Base-by-base conservation (phyloP, 2,329 filamentous ascomycete species). In the Neophaeococcomyces mojaviensis region DNA sequence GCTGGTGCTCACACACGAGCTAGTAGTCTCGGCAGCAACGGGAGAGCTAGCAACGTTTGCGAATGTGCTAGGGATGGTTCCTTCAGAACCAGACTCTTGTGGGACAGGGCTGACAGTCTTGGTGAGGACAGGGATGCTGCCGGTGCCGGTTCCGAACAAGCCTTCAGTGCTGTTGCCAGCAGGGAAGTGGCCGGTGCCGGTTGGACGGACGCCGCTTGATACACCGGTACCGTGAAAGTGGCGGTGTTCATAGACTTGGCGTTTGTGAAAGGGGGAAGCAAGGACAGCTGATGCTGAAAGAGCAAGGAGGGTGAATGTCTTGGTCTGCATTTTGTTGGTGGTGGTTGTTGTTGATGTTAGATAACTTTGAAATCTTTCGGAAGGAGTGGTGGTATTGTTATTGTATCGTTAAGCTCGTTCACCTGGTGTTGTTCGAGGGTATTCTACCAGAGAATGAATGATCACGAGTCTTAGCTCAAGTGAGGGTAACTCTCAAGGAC, bases 381-480 rank as follows among this genome's bases (percentile, higher is more conserved):
- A 10, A 28, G 24, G n/a, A n/a, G n/a, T n/a, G 39, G 13, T 34
- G 20, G 30, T 39, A 32, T 47, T 37, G 18, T 19, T 37, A 30
- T 44, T 38, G 34, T 44, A 45, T 35, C 38, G 35, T 32, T n/a
- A 26, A 36, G 31, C 39, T 37, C 43, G 30, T 15, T 48, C 30
- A 28, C n/a, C n/a, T n/a, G n/a, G n/a, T n/a, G 37, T n/a, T 20
- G 37, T 46, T 20, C 15, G 39, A 19, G 39, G n/a, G 16, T 44
- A 20, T 37, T 40, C 36, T 42, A 37, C 41, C 32, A 26, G 46
- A 47, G 45, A 46, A 49, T 40, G 52, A 51, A 18, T 41, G 38
- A 33, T 48, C 54, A 48, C 51, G 55, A 55, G 55, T 51, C 49
- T 55, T n/a, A 49, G 53, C 53, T 57, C 55, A 48, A 52, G 51